These are phyloP conservation scores for Auxenochlorella protothecoides DNA, from an alignment of 139 green algal genomes.

Conservation along the genomic window DNA sequence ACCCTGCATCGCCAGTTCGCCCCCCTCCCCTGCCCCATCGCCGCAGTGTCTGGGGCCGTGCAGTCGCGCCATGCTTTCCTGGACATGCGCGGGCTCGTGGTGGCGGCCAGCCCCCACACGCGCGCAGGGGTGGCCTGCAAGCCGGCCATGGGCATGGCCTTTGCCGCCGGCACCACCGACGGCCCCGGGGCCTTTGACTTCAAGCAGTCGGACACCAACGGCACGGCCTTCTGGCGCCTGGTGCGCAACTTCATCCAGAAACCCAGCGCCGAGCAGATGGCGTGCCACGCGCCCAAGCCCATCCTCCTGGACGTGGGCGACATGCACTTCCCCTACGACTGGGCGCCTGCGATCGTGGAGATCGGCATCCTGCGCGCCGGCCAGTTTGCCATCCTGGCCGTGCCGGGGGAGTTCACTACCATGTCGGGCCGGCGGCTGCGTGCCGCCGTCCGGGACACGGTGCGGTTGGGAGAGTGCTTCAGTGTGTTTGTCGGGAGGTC, in stretches of 20 bases:
- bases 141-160: constrained; percentile 74
- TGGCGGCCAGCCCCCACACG: constrained; percentile 30
- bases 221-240: constrained; percentile 60
- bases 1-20: neutral
- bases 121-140: constrained; percentile 47
- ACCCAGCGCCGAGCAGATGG: constrained; percentile 38
- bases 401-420: constrained; percentile 73
- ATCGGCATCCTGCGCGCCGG: constrained; percentile 43
- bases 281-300: constrained; percentile 75
- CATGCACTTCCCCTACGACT: constrained; percentile 59
- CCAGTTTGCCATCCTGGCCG: constrained; percentile 41
- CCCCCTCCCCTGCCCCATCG: neutral
- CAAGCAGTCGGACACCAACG: constrained; percentile 60
- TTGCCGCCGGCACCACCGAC: constrained; percentile 79
- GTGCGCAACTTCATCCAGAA: constrained; percentile 45
- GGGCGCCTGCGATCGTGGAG: constrained; percentile 46
- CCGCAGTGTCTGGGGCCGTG: constrained; percentile 34
- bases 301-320: constrained; percentile 70
- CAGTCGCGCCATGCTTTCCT: constrained; percentile 57
- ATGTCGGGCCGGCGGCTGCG: constrained; percentile 67
- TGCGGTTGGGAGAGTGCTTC: constrained; percentile 1
- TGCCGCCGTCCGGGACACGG: constrained; percentile 30
- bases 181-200: constrained; percentile 78
- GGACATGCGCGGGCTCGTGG: constrained; percentile 52
- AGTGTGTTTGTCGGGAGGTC: neutral